Base-by-base conservation (phyloP, 2,329 filamentous ascomycete genomes). In the Trichoderma atroviride region DNA sequence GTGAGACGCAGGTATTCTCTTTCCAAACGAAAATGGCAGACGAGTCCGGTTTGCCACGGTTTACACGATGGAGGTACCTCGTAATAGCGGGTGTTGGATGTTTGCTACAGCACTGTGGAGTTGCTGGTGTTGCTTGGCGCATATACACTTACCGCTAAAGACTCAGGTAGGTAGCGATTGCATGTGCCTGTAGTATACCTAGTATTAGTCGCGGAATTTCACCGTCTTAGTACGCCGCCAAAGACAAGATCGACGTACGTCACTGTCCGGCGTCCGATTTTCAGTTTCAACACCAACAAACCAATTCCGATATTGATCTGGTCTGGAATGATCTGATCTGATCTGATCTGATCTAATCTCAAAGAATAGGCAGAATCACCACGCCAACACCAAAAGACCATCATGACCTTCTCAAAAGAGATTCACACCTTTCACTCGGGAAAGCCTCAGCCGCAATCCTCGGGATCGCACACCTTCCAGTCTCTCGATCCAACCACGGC, bases 361-460 rank as follows among this genome's bases (percentile, higher is more conserved):
- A 5, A n/a, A 19, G 1, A 19, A 43, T 43, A 3, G 40, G n/a
- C 16, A n/a, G 40, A n/a, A 1, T 5, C 9, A 7, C n/a, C 16
- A 1, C 40, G 40, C 1, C 61, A 56, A 22, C 64, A 29, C 40
- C 16, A 37, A 37, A 27, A 22, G 5, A 7, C 40, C 55, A 67
- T 7, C 29, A 81, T 81, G 79, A 78, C 79, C 22, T 80, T 80
- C 70, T 63, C 78, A 9, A 72, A 75, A 16, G 78, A 81, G 62
- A 81, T 81, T 72, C 87, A 91, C 77, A 89, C 93, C 72, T 96
- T 91, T 81, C 93, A 93, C 83, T 87, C 89, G 73, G 93, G 93
- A 79, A 85, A 87, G 77, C 81, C 85, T 56, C 92, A 93, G 75
- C 81, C 84, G 31, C 73, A 76, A 13, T 86, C 88, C 60, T 85